Evolutionary conservation across 192 early-diverging fungal species (phyloP), one percentile per base, ranked within the genome.

Genomic region (Coemansia sp.): DNA sequence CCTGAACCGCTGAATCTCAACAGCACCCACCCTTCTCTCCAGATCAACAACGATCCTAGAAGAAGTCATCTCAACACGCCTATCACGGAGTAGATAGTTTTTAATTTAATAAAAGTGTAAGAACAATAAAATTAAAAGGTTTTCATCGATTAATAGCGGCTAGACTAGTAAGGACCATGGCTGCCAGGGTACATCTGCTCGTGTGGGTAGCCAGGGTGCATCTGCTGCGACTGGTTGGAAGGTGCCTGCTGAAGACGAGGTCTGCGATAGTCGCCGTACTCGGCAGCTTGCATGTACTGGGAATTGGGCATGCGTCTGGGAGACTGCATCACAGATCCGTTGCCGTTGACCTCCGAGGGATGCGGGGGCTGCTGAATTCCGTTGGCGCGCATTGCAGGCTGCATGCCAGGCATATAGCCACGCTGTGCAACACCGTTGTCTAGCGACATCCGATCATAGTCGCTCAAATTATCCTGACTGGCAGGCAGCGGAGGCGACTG

Each of bases 21-120:
- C 64, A 63, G 48, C 56, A 67, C 45, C 5, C 67, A 56, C 7
- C 49, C 36, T 6, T 33, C 50, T 1, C 56, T 59, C 16, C 31
- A 42, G 1, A 31, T 48, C 20, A 34, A 48, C 25, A 22, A 38
- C 28, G 67, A 68, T 7, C 36, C 59, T 7, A 55, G 54, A 29
- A 75, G 77, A 57, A 61, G 54, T 31, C 78, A 68, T 31, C 56
- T 81, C 3, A 66, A 81, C 40, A 81, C 69, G 28, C 78, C 78
- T 1, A 81, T 81, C 29, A 73, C 73, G 8, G 70, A 63, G 22
- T 75, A 70, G 42, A 6, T 38, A 38, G 36, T 38, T 38, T 38
- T 10, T 38, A 38, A 38, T 10, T 38, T 50, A 54, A 7, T 16
- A 3, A 20, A 50, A 38, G 8, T 31, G 48, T 11, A 2, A 33